A percentile compares a stretch with the other conserved stretches of the same genome.
phyloP scores from a whole-genome alignment of 2,329 filamentous ascomycete species.

The Nemania sp. region DNA sequence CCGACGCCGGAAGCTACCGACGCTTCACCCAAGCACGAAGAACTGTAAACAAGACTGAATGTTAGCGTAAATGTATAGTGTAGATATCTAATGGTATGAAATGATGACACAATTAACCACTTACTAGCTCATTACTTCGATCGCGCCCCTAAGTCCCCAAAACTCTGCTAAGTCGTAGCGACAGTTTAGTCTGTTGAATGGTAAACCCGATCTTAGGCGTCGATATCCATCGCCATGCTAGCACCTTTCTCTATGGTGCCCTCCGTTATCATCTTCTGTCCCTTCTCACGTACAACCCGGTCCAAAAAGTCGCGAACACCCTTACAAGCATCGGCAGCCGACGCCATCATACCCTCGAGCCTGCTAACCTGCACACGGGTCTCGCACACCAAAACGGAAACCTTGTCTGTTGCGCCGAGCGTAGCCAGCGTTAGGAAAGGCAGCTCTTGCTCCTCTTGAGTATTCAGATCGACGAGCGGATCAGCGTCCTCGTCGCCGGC shows the following conservation, averaged over 20 bases:
- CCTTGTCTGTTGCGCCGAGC: slow-evolving; percentile 77
- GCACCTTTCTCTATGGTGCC: slow-evolving; percentile 63
- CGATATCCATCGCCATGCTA: slow-evolving; percentile 64
- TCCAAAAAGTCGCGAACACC: slow-evolving; percentile 86
- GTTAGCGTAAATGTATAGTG: slow-evolving; percentile 36
- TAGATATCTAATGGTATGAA: slow-evolving; percentile 22
- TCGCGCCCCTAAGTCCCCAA: background rate
- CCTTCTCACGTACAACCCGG: slow-evolving; percentile 78
- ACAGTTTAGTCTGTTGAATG: background rate
- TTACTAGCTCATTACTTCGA: slow-evolving; percentile 15
- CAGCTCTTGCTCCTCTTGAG: slow-evolving; percentile 85
- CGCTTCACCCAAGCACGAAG: slow-evolving; percentile 58
- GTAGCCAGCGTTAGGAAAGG: slow-evolving; percentile 90
- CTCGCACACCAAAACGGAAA: slow-evolving; percentile 86
- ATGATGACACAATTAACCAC: slow-evolving; percentile 26
- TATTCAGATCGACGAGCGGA: slow-evolving; percentile 83
- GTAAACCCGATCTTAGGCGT: slow-evolving; percentile 44
- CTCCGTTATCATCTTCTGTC: slow-evolving; percentile 71
- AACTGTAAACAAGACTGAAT: slow-evolving; percentile 56
- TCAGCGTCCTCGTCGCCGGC: slow-evolving; percentile 77
- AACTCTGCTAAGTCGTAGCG: background rate
- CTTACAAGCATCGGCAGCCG: slow-evolving; percentile 91
- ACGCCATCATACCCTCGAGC: slow-evolving; percentile 91
- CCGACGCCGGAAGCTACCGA: slow-evolving; percentile 53
- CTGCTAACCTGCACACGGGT: slow-evolving; percentile 84